Evolutionary conservation across 2,329 filamentous ascomycete species (phyloP).

Genomic region (Sporothrix pseudoabietina): DNA sequence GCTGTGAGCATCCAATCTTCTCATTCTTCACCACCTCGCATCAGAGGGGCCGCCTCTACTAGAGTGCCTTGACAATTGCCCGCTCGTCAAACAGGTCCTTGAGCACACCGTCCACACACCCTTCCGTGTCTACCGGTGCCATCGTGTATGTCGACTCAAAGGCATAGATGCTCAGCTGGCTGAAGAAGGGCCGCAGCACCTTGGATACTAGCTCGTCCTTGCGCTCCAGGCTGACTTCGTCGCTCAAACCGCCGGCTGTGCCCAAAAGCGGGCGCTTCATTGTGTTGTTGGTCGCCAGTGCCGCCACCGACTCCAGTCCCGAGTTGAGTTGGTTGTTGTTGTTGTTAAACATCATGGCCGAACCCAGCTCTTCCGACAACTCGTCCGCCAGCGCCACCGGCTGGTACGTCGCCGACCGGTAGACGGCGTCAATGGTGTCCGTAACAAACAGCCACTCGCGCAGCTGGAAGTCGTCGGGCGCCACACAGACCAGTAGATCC

Average conservation of each 20-base stretch:
- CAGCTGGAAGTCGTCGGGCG: conserved; percentile 96
- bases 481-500: conserved; percentile 80
- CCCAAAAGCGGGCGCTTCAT: conserved; percentile 55
- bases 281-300: conserved; percentile 43
- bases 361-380: conserved; percentile 61
- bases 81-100: conserved; percentile 79
- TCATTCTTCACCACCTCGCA: neutral
- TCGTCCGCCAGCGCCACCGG: conserved; percentile 75
- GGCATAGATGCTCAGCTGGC: conserved; percentile 85
- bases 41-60: conserved; percentile 40
- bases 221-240: conserved; percentile 60
- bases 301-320: conserved; percentile 43
- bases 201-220: conserved; percentile 72
- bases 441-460: conserved; percentile 97
- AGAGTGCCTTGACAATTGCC: conserved; percentile 64
- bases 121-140: conserved; percentile 66
- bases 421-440: conserved; percentile 94
- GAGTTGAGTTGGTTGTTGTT: conserved; percentile 30
- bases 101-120: conserved; percentile 65
- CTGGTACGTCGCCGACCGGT: conserved; percentile 70
- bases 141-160: conserved; percentile 94
- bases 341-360: conserved; percentile 37
- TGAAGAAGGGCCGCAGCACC: conserved; percentile 84
- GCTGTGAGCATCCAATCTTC: neutral
- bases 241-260: conserved; percentile 52